Evolutionary conservation across 2,329 filamentous ascomycete genomes (phyloP).

Genomic region (Fusarium fujikuroi): DNA sequence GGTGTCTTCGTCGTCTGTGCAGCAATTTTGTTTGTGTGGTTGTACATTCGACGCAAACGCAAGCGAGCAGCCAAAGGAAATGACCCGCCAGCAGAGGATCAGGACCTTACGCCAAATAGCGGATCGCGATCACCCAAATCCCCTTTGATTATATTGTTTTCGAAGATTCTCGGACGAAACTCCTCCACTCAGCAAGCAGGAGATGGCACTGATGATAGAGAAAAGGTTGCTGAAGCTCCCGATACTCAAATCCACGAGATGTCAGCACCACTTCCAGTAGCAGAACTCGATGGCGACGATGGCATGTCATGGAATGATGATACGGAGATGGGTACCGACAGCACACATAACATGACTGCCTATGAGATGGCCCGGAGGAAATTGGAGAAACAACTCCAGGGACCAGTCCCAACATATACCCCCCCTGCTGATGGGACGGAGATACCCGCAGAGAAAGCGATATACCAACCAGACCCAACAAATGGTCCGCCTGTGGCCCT

Average conservation of each 20-base stretch:
- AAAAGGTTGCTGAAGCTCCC: constrained; percentile 49
- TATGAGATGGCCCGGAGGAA: constrained; percentile 65
- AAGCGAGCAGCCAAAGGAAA: constrained; percentile 39
- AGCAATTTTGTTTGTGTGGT: constrained; percentile 46
- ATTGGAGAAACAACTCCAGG: constrained; percentile 62
- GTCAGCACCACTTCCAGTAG: constrained; percentile 57
- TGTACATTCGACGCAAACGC: constrained; percentile 50
- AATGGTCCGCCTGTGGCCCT: constrained; percentile 32
- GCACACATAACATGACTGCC: constrained; percentile 53
- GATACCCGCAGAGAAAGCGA: constrained; percentile 47
- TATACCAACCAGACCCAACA: constrained; percentile 30
- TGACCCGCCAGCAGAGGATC: constrained; percentile 46
- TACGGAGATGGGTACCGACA: constrained; percentile 55
- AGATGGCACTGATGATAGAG: constrained; percentile 36
- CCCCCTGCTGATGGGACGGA: constrained; percentile 50
- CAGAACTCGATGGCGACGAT: constrained; percentile 61
- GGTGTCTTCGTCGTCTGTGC: constrained; percentile 48
- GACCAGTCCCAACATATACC: constrained; percentile 61
- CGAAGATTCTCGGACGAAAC: constrained; percentile 54
- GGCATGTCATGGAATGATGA: constrained; percentile 52
- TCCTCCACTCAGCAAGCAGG: constrained; percentile 42
- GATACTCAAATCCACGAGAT: constrained; percentile 64
- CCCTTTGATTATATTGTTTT: constrained; percentile 49
- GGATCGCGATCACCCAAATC: constrained; percentile 41
- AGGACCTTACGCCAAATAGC: constrained; percentile 52